Evolutionary conservation across 306 rosid species (phyloP), one percentile per base, ranked within the genome.

Genomic region (Vigna angularis): DNA sequence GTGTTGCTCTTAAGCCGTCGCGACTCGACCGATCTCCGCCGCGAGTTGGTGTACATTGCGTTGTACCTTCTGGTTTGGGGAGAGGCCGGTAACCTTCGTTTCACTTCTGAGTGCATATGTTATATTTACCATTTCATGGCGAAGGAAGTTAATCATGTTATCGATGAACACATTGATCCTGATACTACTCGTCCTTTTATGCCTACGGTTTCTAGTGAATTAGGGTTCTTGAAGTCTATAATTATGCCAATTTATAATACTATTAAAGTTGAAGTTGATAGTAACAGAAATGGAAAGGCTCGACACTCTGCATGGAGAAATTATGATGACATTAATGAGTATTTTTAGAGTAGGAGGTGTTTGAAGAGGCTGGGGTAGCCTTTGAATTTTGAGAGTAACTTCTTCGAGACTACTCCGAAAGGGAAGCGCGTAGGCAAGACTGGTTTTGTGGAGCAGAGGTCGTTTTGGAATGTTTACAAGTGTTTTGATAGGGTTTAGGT

Each of bases 301-400:
- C 97, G 96, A 1, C 98, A 94, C 70, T 90, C 97, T 61, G 98
- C 97, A 1, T 94, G 98, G 98, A 84, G 98, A 71, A 94, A 94
- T 66, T 94, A 94, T 66, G 98, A 94, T 73, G 98, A 94, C 22
- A 80, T 94, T 1, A 94, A 94, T 22, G 98, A 94, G 80, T 94
- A 89, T 17, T 94, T 94, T 45, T 94, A 97, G 98, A 89, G 94
- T 56, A 82, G 89, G 86, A 90, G 96, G 88, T 94, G 98, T 79
- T 90, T 94, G 61, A 75, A 70, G 66, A 89, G 30, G 55, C 84
- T 94, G 1, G 50, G 59, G 14, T 94, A 97, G 98, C 98, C 98
- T 18, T 6, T 90, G 16, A 75, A 79, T 28, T 40, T 53, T 1
- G 64, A 44, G 9, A 76, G 93, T 68, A 94, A 91, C 66, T 94